Evolutionary conservation across 2,329 filamentous ascomycete genomes (phyloP).

Genomic region (Chrysosporium queenslandicum): DNA sequence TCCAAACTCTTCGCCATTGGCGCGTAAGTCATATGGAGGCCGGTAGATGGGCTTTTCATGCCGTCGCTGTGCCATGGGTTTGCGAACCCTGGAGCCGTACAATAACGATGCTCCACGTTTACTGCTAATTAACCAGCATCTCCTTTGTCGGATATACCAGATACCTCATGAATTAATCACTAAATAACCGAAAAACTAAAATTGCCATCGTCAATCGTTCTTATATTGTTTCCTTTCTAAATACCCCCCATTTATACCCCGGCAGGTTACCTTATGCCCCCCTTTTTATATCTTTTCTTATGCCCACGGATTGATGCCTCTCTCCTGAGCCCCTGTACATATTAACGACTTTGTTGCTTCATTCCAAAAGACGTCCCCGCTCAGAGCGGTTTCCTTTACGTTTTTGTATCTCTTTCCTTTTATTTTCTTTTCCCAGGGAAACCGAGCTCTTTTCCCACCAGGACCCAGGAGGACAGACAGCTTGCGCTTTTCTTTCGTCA

Average conservation of each 20-base stretch:
- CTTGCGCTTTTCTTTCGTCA: too few species aligned
- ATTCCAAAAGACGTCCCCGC: slow-evolving; percentile 4
- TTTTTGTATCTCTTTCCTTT: not conserved
- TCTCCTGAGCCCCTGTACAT: not conserved
- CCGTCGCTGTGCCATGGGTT: not conserved
- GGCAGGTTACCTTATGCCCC: not conserved
- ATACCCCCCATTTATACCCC: not conserved
- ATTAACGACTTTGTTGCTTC: not conserved
- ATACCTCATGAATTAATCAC: not conserved
- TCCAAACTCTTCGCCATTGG: slow-evolving; percentile 20
- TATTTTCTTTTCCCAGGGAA: too few species aligned
- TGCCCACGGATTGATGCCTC: not conserved
- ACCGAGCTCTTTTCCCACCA: too few species aligned
- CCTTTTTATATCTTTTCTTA: not conserved
- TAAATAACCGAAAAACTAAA: too few species aligned
- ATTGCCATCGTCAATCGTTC: not conserved
- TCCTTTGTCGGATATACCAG: slow-evolving; percentile 4
- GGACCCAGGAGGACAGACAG: too few species aligned
- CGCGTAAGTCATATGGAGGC: slow-evolving; percentile 21
- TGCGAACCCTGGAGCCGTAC: not conserved
- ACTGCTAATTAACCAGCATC: not conserved
- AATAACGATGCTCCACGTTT: not conserved
- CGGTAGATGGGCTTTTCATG: slow-evolving; percentile 8
- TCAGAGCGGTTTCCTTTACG: slow-evolving; percentile 4
- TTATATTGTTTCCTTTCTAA: not conserved